These are phyloP conservation scores for Leccinum pallidistipes DNA, from an alignment of 1,284 basidiomycete genomes.

Conservation along the genomic window DNA sequence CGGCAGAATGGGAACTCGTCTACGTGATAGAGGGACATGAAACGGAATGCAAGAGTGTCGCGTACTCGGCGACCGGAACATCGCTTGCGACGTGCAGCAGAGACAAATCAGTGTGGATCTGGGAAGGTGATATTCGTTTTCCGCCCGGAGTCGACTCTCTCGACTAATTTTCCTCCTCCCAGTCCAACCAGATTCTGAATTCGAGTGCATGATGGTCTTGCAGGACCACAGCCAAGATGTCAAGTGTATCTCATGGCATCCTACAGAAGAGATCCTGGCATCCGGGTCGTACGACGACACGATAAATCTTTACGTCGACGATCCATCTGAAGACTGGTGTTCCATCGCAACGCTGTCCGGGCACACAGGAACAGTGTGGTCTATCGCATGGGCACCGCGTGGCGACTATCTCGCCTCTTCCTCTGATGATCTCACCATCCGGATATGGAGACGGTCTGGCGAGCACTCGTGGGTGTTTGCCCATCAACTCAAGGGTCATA, in stretches of 20 bases:
- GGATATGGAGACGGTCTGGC: conserved; percentile 64
- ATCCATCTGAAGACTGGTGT: conserved; percentile 95
- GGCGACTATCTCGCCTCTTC: conserved; percentile 84
- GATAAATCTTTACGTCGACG: conserved; percentile 92
- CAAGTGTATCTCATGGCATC: conserved; percentile 95
- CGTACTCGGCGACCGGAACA: conserved; percentile 79
- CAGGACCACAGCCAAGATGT: conserved; percentile 99
- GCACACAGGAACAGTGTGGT: conserved; percentile 91
- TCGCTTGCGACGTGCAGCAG: conserved; percentile 91
- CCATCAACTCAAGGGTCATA: conserved; percentile 58
- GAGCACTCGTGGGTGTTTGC: conserved; percentile 62
- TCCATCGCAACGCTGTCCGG: conserved; percentile 82
- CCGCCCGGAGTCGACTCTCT: background rate
- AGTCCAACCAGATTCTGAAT: conserved; percentile 92
- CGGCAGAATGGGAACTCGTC: conserved; percentile 80
- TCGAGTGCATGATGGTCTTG: conserved; percentile 92
- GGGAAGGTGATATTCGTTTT: conserved; percentile 75
- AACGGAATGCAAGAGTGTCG: conserved; percentile 95
- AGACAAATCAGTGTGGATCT: conserved; percentile 98
- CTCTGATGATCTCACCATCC: conserved; percentile 76
- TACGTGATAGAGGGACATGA: conserved; percentile 94
- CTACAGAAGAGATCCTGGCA: conserved; percentile 93
- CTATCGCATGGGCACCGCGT: conserved; percentile 78
- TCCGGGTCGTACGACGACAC: conserved; percentile 98
- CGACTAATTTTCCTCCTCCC: conserved; percentile 4